Evolutionary conservation across 306 rosid genomes (phyloP).

Genomic region (Arachis stenosperma): DNA sequence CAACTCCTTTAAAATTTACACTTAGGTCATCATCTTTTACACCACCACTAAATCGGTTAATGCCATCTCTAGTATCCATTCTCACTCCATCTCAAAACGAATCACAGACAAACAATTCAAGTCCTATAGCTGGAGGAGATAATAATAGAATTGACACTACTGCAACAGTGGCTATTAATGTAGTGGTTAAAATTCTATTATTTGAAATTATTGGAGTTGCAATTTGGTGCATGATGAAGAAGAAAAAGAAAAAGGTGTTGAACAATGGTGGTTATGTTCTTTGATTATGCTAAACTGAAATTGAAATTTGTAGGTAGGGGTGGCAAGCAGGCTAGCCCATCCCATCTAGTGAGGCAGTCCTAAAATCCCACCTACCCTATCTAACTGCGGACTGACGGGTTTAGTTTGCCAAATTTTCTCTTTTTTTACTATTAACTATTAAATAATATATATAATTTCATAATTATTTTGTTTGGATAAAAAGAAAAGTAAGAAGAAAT

Average conservation of each 20-base stretch:
- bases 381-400: too few species aligned
- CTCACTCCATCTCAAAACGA: slow-evolving; percentile 40
- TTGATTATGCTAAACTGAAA: slow-evolving; percentile 30
- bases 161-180: slow-evolving; percentile 55
- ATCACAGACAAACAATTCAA: slow-evolving; percentile 43
- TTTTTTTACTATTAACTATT: too few species aligned
- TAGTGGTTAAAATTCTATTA: slow-evolving; percentile 51
- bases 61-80: slow-evolving; percentile 49
- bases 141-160: slow-evolving; percentile 61
- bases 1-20: slow-evolving; percentile 53
- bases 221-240: slow-evolving; percentile 72
- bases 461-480: too few species aligned
- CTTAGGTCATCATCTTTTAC: slow-evolving; percentile 46
- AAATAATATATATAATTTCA: too few species aligned
- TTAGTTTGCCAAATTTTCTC: too few species aligned
- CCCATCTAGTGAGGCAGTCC: too few species aligned
- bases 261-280: slow-evolving; percentile 52
- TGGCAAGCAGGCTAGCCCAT: slow-evolving; percentile 37
- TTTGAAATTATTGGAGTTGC: slow-evolving; percentile 64
- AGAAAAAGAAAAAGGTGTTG: slow-evolving; percentile 54
- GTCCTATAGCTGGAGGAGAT: slow-evolving; percentile 33
- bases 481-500: too few species aligned
- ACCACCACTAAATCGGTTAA: slow-evolving; percentile 35
- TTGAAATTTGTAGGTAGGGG: slow-evolving; percentile 50
- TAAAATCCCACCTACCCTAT: too few species aligned